Evolutionary conservation across 2,329 filamentous ascomycete species (phyloP).

Genomic region (Fusarium clavum): DNA sequence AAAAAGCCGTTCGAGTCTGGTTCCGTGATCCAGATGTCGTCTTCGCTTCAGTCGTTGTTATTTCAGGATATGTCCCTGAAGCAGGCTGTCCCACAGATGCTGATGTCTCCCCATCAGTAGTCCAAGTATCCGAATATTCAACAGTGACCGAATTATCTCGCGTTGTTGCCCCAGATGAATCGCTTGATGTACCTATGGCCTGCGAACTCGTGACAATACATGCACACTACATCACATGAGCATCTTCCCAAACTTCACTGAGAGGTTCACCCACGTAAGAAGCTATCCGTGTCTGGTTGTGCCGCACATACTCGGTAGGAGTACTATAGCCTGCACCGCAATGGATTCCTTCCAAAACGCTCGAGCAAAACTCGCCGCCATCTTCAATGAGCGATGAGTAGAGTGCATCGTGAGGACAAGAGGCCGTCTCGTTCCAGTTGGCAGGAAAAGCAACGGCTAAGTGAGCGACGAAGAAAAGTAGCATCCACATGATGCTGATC

Average conservation of each 20-base stretch:
- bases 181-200: background rate
- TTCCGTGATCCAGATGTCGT: background rate
- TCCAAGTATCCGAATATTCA: slow-evolving; percentile 7
- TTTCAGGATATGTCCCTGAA: slow-evolving; percentile 15
- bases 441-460: slow-evolving; percentile 20
- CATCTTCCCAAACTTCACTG: background rate
- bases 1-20: background rate
- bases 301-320: slow-evolving; percentile 47
- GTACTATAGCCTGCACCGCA: slow-evolving; percentile 43
- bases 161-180: background rate
- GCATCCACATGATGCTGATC: slow-evolving; percentile 38
- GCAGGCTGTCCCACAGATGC: slow-evolving; percentile 17
- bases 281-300: slow-evolving; percentile 47
- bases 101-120: background rate
- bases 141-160: background rate
- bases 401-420: slow-evolving; percentile 47
- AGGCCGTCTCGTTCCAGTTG: slow-evolving; percentile 31
- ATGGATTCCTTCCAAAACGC: slow-evolving; percentile 42
- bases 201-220: slow-evolving; percentile 41
- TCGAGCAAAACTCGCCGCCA: slow-evolving; percentile 48
- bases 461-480: slow-evolving; percentile 24
- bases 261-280: slow-evolving; percentile 46
- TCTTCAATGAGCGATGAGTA: slow-evolving; percentile 47
- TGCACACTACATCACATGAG: slow-evolving; percentile 42
- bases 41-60: background rate